These are phyloP conservation scores for Cutaneotrichosporon cavernicola DNA, from an alignment of 1,284 basidiomycete genomes.

Conservation along the genomic window DNA sequence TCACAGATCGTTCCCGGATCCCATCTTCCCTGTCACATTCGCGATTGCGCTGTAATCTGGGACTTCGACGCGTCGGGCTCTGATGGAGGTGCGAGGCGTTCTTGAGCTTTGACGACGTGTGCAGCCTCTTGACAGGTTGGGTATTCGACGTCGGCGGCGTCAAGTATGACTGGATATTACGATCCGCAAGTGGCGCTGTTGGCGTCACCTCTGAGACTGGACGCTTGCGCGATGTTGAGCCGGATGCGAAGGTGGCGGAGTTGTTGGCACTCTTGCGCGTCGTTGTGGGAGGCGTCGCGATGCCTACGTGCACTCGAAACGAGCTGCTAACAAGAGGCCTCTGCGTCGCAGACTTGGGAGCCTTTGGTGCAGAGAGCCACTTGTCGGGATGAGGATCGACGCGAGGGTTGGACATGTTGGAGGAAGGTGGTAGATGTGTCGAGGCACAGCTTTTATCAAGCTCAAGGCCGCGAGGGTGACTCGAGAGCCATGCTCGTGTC, in stretches of 20 bases:
- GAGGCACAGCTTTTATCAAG: background rate
- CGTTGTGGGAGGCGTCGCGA: slow-evolving; percentile 34
- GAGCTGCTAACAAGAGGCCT: slow-evolving; percentile 19
- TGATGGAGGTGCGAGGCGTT: background rate
- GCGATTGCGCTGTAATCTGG: background rate
- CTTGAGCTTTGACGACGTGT: background rate
- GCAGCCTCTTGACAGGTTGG: background rate
- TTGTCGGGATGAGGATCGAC: slow-evolving; percentile 37
- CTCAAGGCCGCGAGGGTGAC: background rate
- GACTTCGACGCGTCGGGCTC: background rate
- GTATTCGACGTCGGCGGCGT: slow-evolving; percentile 17
- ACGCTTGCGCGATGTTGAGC: background rate
- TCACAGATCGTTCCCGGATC: background rate
- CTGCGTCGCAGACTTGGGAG: slow-evolving; percentile 7
- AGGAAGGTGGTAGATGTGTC: background rate
- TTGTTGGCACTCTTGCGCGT: slow-evolving; percentile 8
- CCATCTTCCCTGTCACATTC: background rate
- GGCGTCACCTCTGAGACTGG: slow-evolving; percentile 10
- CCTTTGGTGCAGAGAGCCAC: slow-evolving; percentile 33
- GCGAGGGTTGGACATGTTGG: slow-evolving; percentile 27
- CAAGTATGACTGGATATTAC: slow-evolving; percentile 16
- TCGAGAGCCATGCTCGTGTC: background rate
- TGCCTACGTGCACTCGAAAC: slow-evolving; percentile 24
- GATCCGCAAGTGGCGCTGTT: slow-evolving; percentile 1
- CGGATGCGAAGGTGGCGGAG: background rate